Conservation (phyloP, 345 rosid species). For the Lenwebbia sp. region DNA sequence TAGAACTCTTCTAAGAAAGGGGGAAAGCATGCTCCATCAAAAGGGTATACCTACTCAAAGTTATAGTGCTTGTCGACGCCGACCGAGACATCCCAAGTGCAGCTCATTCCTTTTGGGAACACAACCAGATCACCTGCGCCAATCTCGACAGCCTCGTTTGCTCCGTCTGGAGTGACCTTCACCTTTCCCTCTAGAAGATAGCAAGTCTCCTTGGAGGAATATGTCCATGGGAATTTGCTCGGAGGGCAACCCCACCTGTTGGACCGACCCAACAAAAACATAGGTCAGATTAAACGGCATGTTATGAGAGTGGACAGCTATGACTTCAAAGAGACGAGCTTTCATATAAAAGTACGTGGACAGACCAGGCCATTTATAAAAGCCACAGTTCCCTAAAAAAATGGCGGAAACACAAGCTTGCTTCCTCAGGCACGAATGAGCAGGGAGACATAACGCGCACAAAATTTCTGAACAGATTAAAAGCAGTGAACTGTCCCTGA, state of each 20-base stretch:
- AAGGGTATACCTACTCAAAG: conserved; percentile 27
- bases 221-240: conserved; percentile 91
- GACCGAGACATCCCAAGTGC: conserved; percentile 89
- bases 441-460: no score
- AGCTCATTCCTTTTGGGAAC: conserved; percentile 87
- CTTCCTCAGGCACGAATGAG: no score
- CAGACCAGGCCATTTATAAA: no score
- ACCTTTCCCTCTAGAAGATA: conserved; percentile 68
- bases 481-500: no score
- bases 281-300: not conserved
- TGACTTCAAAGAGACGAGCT: no score
- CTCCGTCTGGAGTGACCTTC: conserved; percentile 70
- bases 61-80: conserved; percentile 87
- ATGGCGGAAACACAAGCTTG: no score
- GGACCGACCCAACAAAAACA: not conserved
- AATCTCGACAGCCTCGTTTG: conserved; percentile 55
- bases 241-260: conserved; percentile 94
- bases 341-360: no score
- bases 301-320: not conserved
- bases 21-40: not conserved
- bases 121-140: conserved; percentile 74
- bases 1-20: not conserved
- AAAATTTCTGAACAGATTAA: no score
- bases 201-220: conserved; percentile 61
- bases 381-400: no score